Evolutionary conservation across 2,329 filamentous ascomycete species (phyloP), one percentile per base, ranked within the genome.

Genomic region (Hymenoscyphus repandus): DNA sequence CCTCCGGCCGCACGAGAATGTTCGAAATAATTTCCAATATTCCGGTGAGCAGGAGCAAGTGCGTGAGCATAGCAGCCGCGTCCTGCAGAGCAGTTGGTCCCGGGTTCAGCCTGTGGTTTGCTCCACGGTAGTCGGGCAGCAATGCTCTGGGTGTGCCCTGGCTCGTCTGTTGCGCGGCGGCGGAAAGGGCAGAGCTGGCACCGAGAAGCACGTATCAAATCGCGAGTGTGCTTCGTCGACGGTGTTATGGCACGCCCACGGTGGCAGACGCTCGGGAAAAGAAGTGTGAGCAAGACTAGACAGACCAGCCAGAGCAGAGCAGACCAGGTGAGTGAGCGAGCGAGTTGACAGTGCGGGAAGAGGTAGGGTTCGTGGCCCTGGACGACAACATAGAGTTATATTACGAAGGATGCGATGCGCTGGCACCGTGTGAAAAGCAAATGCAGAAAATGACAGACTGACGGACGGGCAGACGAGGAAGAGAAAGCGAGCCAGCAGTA

Each of bases 61-160:
- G 27, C 18, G 6, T 5, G 18, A 27, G 20, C 9, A n/a, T 27
- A 33, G 18, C 32, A 38, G 20, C 40, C n/a, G 40, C 38, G 40
- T 46, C 3, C 37, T 15, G 36, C 13, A 31, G 15, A 18, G 7
- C n/a, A 49, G 15, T 18, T 43, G 37, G 41, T 27, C 30, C 53
- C 49, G 53, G 54, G 47, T 58, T 60, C 58, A 60, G 58, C 58
- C 56, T 59, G 55, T 58, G 13, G 18, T 22, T 27, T 27, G 22
- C 4, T 36, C 44, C 44, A 46, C 33, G 44, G 18, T 46, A 12
- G 55, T 63, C 56, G 62, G 59, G 61, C 59, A 64, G 58, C 56
- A 61, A 63, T 59, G 50, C 50, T 52, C n/a, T 18, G 6, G 13
- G 10, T 13, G 2, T 32, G 38, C 43, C 50, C 51, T 54, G 36